These are phyloP conservation scores for Mycena indigotica DNA, from an alignment of 768 basidiomycete genomes.

Conservation along the genomic window DNA sequence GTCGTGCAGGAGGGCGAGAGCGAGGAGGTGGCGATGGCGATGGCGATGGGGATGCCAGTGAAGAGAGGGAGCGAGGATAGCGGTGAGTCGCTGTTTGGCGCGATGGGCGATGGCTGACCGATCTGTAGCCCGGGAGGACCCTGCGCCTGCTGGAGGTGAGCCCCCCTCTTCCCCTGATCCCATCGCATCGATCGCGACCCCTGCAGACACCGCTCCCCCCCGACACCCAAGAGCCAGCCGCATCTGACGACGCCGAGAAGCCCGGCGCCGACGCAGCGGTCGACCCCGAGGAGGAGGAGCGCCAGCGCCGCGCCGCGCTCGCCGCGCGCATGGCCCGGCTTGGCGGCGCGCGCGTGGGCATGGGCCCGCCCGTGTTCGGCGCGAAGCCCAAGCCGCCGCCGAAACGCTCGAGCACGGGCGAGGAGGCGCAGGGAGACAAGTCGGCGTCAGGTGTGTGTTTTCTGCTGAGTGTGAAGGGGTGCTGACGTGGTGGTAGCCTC, in stretches of 20 bases:
- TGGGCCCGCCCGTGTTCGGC: conserved; percentile 75
- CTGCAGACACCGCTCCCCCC: too few relatives aligned
- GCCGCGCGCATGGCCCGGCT: conserved; percentile 93
- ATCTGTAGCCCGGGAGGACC: too few relatives aligned
- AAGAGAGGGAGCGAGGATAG: background rate
- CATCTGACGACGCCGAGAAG: too few relatives aligned
- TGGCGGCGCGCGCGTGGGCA: conserved; percentile 81
- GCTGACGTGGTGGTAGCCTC: too few relatives aligned
- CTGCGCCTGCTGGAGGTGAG: too few relatives aligned
- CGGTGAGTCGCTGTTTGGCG: too few relatives aligned
- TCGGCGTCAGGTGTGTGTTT: too few relatives aligned
- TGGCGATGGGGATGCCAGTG: conserved; percentile 44
- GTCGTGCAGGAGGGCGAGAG: conserved; percentile 30
- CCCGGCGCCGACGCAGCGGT: conserved; percentile 24
- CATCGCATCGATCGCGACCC: too few relatives aligned
- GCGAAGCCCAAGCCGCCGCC: conserved; percentile 33
- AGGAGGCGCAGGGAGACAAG: conserved; percentile 33
- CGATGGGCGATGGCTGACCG: too few relatives aligned
- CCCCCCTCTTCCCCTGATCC: too few relatives aligned
- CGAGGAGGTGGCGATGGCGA: conserved; percentile 64
- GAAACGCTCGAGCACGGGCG: conserved; percentile 29
- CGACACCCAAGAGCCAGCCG: too few relatives aligned
- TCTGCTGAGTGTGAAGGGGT: too few relatives aligned
- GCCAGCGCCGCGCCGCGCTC: conserved; percentile 81
- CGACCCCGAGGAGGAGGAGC: conserved; percentile 71